phyloP scores from a whole-genome alignment of 192 early-diverging fungal genomes.

The Backusella liffmaniae region DNA sequence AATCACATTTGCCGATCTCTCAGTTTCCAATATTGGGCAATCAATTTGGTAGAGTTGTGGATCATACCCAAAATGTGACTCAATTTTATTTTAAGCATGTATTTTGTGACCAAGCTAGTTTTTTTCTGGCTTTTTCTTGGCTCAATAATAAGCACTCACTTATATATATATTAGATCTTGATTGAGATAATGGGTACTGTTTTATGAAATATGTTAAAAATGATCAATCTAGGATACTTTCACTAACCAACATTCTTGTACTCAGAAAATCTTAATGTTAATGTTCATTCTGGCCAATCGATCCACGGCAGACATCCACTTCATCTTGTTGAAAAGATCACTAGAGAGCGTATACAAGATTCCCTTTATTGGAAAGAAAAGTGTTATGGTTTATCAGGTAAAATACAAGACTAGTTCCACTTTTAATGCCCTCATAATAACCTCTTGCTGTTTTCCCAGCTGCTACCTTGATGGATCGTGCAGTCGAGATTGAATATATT shows the following conservation, averaged over 20 bases:
- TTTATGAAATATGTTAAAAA: no score
- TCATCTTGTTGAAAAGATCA: conserved; percentile 93
- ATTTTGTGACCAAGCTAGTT: not conserved
- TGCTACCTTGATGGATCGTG: conserved; percentile 88
- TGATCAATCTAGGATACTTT: no score
- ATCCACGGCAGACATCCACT: conserved; percentile 94
- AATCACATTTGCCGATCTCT: no score
- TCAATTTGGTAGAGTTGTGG: no score
- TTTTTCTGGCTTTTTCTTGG: not conserved
- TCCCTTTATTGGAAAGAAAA: conserved; percentile 96
- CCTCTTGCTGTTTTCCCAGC: conserved; percentile 38
- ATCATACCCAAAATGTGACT: not conserved
- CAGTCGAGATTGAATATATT: conserved; percentile 66
- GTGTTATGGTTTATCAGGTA: conserved; percentile 90
- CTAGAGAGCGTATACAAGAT: conserved; percentile 87
- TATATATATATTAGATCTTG: not conserved
- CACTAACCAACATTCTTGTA: not conserved
- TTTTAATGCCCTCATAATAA: not conserved
- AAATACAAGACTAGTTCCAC: not conserved
- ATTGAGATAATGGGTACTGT: not conserved
- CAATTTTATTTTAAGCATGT: not conserved
- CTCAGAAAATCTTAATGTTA: conserved; percentile 50
- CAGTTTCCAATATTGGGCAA: no score
- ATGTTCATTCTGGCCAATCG: conserved; percentile 62
- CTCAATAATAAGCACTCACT: not conserved